Percentiles rank a stretch among this genome's conserved stretches.
Evolutionary conservation across 139 green algal genomes (phyloP).

Genomic region (Picochlorum sp.): DNA sequence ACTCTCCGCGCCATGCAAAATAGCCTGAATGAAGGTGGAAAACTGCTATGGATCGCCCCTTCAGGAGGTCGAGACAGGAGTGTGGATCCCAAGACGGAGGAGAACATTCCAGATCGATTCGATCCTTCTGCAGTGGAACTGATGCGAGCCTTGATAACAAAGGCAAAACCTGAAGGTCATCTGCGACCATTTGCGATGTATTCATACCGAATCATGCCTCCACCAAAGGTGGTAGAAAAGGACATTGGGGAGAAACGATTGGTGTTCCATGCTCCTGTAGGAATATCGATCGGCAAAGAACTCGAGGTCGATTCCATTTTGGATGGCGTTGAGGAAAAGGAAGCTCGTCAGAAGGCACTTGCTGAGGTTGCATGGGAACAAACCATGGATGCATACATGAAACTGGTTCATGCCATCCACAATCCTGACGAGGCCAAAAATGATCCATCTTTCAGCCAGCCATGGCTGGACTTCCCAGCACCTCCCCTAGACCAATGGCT

Average conservation of each 20-base stretch:
- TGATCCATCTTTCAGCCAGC: constrained; percentile 12
- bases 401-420: constrained; percentile 50
- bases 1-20: constrained; percentile 70
- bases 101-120: constrained; percentile 65
- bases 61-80: constrained; percentile 79
- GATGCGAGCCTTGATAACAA: constrained; percentile 72
- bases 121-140: constrained; percentile 85
- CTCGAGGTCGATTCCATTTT: constrained; percentile 53
- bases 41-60: constrained; percentile 90
- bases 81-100: constrained; percentile 28
- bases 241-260: constrained; percentile 70
- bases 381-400: constrained; percentile 40
- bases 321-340: constrained; percentile 43
- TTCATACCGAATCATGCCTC: constrained; percentile 86
- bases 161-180: constrained; percentile 63
- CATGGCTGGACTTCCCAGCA: constrained; percentile 17
- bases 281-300: constrained; percentile 60
- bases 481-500: constrained; percentile 13
- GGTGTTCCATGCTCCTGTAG: constrained; percentile 60
- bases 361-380: constrained; percentile 24
- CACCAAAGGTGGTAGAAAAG: constrained; percentile 71
- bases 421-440: constrained; percentile 33
- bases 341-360: constrained; percentile 33
- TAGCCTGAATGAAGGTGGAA: constrained; percentile 60
- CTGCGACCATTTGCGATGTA: constrained; percentile 92